Percentiles rank a stretch among this genome's conserved stretches.
Conservation (phyloP, 352 stramenopile genomes). For the Phytophthora melonis region DNA sequence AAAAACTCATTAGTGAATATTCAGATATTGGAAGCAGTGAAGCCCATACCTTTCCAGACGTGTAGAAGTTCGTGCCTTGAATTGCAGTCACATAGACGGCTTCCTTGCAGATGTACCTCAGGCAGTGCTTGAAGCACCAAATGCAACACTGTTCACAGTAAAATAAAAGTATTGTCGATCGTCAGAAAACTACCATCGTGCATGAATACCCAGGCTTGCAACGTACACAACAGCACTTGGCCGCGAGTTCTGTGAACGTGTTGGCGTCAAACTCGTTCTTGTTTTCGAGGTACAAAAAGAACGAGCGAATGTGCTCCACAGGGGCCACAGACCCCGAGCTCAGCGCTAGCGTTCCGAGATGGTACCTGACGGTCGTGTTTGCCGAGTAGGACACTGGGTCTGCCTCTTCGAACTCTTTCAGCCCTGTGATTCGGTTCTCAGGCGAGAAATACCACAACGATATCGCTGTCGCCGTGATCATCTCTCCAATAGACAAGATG, state of each 20-base stretch:
- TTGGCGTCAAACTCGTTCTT: conserved; percentile 85
- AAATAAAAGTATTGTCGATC: conserved; percentile 13
- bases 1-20: conserved; percentile 2
- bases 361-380: conserved; percentile 67
- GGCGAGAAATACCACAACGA: conserved; percentile 85
- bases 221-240: conserved; percentile 81
- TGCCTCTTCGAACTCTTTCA: conserved; percentile 62
- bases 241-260: conserved; percentile 57
- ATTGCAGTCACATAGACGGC: conserved; percentile 84
- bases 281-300: conserved; percentile 86
- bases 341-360: conserved; percentile 78
- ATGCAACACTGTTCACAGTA: conserved; percentile 73
- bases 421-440: conserved; percentile 62
- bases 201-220: background rate
- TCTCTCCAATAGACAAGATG: conserved; percentile 73
- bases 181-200: background rate
- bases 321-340: conserved; percentile 67
- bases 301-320: conserved; percentile 72
- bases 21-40: background rate
- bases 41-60: conserved; percentile 68
- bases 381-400: conserved; percentile 78
- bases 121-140: conserved; percentile 85
- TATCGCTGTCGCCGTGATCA: conserved; percentile 78
- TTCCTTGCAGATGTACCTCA: conserved; percentile 90
- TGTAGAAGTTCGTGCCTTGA: conserved; percentile 81